Conservation (phyloP, 2,329 filamentous ascomycete species). For the Verticillium nonalfalfae region DNA sequence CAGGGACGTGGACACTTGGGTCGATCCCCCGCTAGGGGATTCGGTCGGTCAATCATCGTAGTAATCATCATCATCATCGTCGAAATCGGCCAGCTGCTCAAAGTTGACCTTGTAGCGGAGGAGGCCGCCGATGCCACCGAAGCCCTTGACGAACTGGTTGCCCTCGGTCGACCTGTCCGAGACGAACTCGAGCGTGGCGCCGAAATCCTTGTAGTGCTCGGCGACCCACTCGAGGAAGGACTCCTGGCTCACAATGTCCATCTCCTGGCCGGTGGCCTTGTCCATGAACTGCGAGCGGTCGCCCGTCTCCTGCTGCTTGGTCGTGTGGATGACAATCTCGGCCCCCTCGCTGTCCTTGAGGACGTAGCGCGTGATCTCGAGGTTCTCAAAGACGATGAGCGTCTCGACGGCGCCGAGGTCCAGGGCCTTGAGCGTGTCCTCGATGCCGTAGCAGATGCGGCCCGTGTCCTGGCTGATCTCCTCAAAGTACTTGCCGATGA, state of each 20-base stretch:
- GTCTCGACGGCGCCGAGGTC: slow-evolving; percentile 93
- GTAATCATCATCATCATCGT: slow-evolving; percentile 92
- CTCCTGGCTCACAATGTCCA: slow-evolving; percentile 83
- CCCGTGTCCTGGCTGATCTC: slow-evolving; percentile 98
- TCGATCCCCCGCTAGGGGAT: slow-evolving; percentile 82
- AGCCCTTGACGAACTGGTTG: slow-evolving; percentile 99
- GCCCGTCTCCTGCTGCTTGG: slow-evolving; percentile 70
- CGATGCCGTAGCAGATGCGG: slow-evolving; percentile 95
- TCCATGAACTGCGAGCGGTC: slow-evolving; percentile 87
- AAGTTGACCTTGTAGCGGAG: slow-evolving; percentile 99
- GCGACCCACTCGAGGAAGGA: slow-evolving; percentile 99
- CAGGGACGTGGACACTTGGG: slow-evolving; percentile 50
- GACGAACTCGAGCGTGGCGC: slow-evolving; percentile 91
- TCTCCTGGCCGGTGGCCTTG: slow-evolving; percentile 91
- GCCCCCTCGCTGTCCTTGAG: slow-evolving; percentile 71
- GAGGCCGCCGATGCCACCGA: slow-evolving; percentile 95
- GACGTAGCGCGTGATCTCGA: slow-evolving; percentile 88
- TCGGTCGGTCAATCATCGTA: slow-evolving; percentile 83
- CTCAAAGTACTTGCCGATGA: slow-evolving; percentile 98
- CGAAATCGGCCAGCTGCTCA: slow-evolving; percentile 89
- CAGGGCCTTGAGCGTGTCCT: slow-evolving; percentile 93
- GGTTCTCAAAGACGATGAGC: slow-evolving; percentile 93
- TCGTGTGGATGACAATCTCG: slow-evolving; percentile 78
- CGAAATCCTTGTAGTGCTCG: slow-evolving; percentile 97
- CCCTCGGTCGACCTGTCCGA: slow-evolving; percentile 96